A percentile compares a stretch with the other conserved stretches of the same genome.
Evolutionary conservation across 495 filamentous ascomycete species (phyloP).

Genomic region (Letharia lupina): DNA sequence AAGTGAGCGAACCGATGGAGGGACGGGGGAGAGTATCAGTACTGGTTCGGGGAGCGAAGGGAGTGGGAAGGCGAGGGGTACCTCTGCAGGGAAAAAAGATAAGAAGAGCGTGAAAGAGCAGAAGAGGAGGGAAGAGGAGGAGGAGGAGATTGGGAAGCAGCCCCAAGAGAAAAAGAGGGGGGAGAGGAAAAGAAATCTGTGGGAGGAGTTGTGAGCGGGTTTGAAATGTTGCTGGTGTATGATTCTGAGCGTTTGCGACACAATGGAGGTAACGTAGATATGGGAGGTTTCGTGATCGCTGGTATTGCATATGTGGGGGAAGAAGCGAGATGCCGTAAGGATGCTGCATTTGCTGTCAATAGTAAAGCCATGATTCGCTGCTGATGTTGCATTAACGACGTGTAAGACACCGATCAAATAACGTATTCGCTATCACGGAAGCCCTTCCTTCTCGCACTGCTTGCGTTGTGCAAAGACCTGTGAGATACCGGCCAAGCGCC

Average conservation of each 20-base stretch:
- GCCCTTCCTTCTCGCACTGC: neutral
- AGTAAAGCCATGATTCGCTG: neutral
- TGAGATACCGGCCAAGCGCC: neutral
- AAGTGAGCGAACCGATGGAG: neutral
- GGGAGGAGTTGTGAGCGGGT: conserved; percentile 10
- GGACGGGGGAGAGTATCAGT: neutral
- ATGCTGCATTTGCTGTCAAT: neutral
- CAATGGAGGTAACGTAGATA: neutral
- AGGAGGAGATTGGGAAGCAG: neutral
- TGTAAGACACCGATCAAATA: neutral
- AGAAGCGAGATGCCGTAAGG: too few relatives aligned
- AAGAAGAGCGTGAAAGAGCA: neutral
- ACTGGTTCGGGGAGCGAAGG: neutral
- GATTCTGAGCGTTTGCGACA: neutral
- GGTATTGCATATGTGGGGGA: neutral
- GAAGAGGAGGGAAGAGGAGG: neutral
- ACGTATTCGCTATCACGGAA: neutral
- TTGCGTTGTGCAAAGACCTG: neutral
- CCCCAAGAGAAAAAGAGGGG: neutral
- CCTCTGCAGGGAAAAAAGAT: neutral
- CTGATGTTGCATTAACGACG: neutral
- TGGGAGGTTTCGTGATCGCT: neutral
- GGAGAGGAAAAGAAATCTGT: conserved; percentile 5
- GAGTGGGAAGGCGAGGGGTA: neutral
- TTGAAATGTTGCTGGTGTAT: neutral